Percentiles rank a stretch among this genome's conserved stretches.
phyloP scores from a whole-genome alignment of 2,329 filamentous ascomycete genomes.

The Periglandula ipomoeae region DNA sequence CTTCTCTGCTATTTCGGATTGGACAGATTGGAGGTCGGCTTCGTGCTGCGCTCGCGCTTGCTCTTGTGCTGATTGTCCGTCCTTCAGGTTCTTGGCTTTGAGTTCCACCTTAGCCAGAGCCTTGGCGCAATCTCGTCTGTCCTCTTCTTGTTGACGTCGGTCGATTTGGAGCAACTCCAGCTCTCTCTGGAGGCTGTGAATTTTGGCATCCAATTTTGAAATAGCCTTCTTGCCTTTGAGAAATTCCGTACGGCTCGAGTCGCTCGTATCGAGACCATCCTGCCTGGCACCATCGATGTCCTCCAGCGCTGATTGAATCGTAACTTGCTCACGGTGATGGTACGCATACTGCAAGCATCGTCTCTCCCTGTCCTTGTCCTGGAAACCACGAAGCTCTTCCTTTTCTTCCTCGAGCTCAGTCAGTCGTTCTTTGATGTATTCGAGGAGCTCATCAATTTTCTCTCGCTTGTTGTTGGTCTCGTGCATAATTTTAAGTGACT shows the following conservation, averaged over 20 bases:
- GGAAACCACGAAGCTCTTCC: conserved; percentile 85
- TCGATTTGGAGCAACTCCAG: conserved; percentile 80
- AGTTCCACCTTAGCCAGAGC: conserved; percentile 78
- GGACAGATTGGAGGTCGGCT: conserved; percentile 61
- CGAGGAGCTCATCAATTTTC: conserved; percentile 88
- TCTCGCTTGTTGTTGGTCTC: conserved; percentile 91
- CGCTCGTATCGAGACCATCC: conserved; percentile 74
- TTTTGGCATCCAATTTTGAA: conserved; percentile 65
- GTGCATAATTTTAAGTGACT: conserved; percentile 93
- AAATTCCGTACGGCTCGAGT: conserved; percentile 69
- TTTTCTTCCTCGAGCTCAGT: conserved; percentile 93
- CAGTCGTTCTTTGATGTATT: conserved; percentile 85
- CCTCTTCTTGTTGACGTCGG: conserved; percentile 78
- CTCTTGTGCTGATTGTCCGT: conserved; percentile 71
- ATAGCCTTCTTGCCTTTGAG: conserved; percentile 72
- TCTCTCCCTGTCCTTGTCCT: conserved; percentile 88
- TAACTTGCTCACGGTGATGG: conserved; percentile 79
- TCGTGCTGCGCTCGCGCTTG: conserved; percentile 64
- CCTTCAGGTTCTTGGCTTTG: conserved; percentile 70
- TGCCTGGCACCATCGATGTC: conserved; percentile 75
- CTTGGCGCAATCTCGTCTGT: conserved; percentile 74
- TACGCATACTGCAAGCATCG: conserved; percentile 92
- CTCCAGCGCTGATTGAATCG: conserved; percentile 67
- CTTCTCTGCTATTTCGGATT: conserved; percentile 63
- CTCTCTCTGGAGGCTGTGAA: conserved; percentile 70